Evolutionary conservation across 2,329 filamentous ascomycete genomes (phyloP).

Genomic region (Xylariaceae sp.): DNA sequence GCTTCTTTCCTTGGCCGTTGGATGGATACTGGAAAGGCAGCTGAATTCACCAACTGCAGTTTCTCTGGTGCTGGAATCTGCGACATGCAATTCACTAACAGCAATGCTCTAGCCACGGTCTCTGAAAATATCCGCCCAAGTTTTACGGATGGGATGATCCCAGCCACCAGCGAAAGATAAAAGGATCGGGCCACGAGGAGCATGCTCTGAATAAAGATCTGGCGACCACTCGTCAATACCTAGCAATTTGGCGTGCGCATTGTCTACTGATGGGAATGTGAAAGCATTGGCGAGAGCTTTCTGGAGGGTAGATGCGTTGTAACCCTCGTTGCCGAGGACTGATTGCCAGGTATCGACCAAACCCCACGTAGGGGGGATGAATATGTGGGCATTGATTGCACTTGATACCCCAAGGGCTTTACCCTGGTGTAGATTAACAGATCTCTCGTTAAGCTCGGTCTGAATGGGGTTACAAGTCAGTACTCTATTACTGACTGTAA

Average conservation of each 20-base stretch:
- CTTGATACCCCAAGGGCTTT: slow-evolving; percentile 33
- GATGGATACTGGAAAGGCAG: slow-evolving; percentile 27
- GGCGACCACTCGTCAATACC: slow-evolving; percentile 17
- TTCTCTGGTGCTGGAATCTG: too few species aligned
- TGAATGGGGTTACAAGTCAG: not conserved
- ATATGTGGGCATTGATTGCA: slow-evolving; percentile 32
- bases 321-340: slow-evolving; percentile 29
- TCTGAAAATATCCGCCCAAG: slow-evolving; percentile 24
- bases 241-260: slow-evolving; percentile 9
- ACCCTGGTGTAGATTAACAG: slow-evolving; percentile 28
- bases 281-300: slow-evolving; percentile 28
- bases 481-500: not conserved
- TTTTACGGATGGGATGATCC: slow-evolving; percentile 24
- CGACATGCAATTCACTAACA: slow-evolving; percentile 10
- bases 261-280: slow-evolving; percentile 16
- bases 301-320: slow-evolving; percentile 27
- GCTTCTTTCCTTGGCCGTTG: slow-evolving; percentile 19
- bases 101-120: slow-evolving; percentile 13
- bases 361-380: slow-evolving; percentile 21
- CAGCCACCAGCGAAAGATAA: slow-evolving; percentile 20
- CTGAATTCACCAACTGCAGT: slow-evolving; percentile 31
- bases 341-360: slow-evolving; percentile 30
- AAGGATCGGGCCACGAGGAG: slow-evolving; percentile 22
- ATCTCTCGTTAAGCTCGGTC: slow-evolving; percentile 21
- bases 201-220: too few species aligned